Evolutionary conservation across 768 basidiomycete species (phyloP), one percentile per base, ranked within the genome.

Genomic region (Hygrophorus russula): DNA sequence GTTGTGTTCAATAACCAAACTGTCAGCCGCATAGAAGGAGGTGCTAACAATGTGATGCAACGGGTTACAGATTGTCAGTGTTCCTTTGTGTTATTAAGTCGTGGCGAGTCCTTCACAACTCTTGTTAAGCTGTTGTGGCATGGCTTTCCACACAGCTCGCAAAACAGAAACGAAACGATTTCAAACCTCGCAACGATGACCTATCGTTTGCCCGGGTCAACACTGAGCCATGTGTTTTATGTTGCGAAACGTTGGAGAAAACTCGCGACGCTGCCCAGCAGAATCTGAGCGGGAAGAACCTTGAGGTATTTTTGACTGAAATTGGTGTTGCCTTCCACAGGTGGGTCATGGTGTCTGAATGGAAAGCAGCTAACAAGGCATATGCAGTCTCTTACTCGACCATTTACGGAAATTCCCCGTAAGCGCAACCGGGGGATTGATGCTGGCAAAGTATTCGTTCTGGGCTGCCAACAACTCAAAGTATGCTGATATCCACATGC

Each of bases 321-420:
- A 75, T 98, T 24, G 96, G 96, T 1, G 78, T 92, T 15, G 80
- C 86, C 10, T 98, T 99, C 69, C 94, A 99, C 53, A 80, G 84
- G 92, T 77, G 10, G 13, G 35, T 34, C 8, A n/a, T 39, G 33
- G 29, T 18, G 1, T 13, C 28, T 13, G 15, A 30, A 40, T 14
- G 15, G 11, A 11, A 12, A 8, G 18, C 17, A 11, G 17, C n/a
- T 14, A 6, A 33, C 53, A 29, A 46, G 17, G 17, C 39, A 47
- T 18, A 38, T 34, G 6, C 38, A 96, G 94, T 46, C 70, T 93
- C 10, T 73, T 99, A 5, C 71, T 99, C 39, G 96, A 98, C 32
- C 96, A 99, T 57, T 70, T 96, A 44, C 84, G 86, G 56, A 97
- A 90, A 63, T 98, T 97, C 65, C 88, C 91, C 2, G 92, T 99